A percentile compares a stretch with the other conserved stretches of the same genome.
These are phyloP conservation scores for Solanum chacoense DNA, from an alignment of 305 asterid genomes.

Conservation along the genomic window DNA sequence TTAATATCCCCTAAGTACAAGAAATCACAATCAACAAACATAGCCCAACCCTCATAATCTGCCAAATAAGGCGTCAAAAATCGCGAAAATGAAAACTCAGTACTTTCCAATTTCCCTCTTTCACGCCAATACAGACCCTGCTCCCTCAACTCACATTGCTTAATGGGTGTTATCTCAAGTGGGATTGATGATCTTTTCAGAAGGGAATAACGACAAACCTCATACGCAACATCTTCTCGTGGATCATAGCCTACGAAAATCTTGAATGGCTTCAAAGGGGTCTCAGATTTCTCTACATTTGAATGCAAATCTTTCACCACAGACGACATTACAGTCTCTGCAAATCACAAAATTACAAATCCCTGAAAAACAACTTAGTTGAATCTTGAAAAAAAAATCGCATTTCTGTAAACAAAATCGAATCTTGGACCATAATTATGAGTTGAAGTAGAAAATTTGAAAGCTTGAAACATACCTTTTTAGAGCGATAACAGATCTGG, in stretches of 20 bases:
- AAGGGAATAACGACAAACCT: conserved; percentile 72
- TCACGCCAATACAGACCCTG: conserved; percentile 73
- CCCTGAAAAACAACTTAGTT: not conserved
- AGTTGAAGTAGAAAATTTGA: not conserved
- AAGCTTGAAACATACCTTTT: not conserved
- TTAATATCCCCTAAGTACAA: conserved; percentile 55
- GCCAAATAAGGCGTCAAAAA: conserved; percentile 67
- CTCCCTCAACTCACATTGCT: conserved; percentile 61
- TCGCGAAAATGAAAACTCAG: conserved; percentile 78
- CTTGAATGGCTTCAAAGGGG: conserved; percentile 30
- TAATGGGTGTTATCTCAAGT: conserved; percentile 55
- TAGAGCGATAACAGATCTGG: conserved; percentile 4
- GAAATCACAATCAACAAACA: conserved; percentile 93
- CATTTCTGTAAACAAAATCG: not conserved
- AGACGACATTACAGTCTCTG: not conserved
- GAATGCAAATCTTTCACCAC: not conserved
- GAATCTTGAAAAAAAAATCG: not conserved
- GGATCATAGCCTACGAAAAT: conserved; percentile 81
- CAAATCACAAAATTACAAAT: not conserved
- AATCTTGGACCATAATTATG: not conserved
- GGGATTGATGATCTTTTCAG: conserved; percentile 71
- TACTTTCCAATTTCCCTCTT: conserved; percentile 76
- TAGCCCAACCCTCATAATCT: conserved; percentile 67
- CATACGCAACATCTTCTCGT: conserved; percentile 63
- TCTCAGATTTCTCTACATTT: conserved; percentile 7